Evolutionary conservation across 208 protist genomes (phyloP), one percentile per base, ranked within the genome.

Genomic region (Leishmania gerbilli): DNA sequence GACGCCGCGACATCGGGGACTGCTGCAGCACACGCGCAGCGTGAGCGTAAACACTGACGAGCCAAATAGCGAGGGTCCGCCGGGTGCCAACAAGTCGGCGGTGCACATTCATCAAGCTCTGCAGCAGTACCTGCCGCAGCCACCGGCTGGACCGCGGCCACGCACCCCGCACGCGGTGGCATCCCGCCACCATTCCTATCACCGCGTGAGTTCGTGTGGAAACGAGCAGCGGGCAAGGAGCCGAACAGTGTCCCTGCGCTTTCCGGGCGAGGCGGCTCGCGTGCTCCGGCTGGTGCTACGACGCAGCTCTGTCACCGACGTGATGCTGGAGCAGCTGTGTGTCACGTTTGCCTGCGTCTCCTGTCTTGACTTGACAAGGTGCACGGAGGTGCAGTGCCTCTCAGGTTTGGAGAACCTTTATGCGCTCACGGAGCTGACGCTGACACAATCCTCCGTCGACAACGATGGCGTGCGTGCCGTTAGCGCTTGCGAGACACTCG

Each of bases 281-380:
- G 72, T 85, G 37, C 42, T 85, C 2, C 71, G 65, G 5, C 56
- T 85, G 21, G 77, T 82, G 58, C 62, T 85, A 11, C 82, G 82
- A 9, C 82, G 82, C 34, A 82, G 77, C 64, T 78, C 77, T 3
- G 1, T 82, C 21, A 85, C n/a, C 3, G 82, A 85, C 65, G 15
- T 11, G 37, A 74, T 85, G 55, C 45, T 85, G 62, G 78, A 79
- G 6, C 69, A 82, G 40, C 24, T 76, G 51, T 85, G 82, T 53
- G 37, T 55, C 19, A 79, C 40, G 7, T 82, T 85, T 67, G 42
- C 47, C 31, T 71, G 64, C n/a, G 65, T 85, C 64, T 81, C 71
- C 24, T 74, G 77, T 53, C 87, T 96, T 0, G 87, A 95, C 79
- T 75, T 96, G 17, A 82, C 83, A 45, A 79, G 89, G 55, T 96